A percentile compares a stretch with the other conserved stretches of the same genome.
Conservation (phyloP, 108 stramenopile genomes). For the Pseudonitzschia multistriata region DNA sequence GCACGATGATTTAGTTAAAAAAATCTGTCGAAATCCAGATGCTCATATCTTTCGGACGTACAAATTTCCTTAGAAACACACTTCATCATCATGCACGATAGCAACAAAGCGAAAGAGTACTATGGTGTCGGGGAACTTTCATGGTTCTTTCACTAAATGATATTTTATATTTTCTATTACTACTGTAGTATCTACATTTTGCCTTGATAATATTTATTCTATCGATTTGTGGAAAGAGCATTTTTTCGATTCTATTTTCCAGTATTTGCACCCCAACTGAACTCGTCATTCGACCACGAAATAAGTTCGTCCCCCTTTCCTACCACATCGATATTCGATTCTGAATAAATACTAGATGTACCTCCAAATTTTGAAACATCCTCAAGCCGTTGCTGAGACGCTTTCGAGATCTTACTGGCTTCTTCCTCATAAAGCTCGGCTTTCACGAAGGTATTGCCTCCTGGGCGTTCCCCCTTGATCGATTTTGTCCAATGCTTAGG, state of each 20-base stretch:
- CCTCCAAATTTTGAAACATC: conserved; percentile 19
- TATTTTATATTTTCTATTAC: too few species aligned
- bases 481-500: conserved; percentile 9
- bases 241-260: background rate
- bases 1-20: too few species aligned
- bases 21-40: too few species aligned
- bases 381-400: conserved; percentile 14
- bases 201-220: too few species aligned
- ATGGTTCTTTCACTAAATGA: too few species aligned
- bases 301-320: conserved; percentile 6
- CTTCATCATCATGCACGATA: too few species aligned
- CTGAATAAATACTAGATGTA: conserved; percentile 6
- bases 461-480: conserved; percentile 14
- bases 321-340: background rate
- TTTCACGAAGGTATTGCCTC: background rate
- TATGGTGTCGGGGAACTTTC: too few species aligned
- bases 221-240: background rate
- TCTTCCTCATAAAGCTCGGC: background rate
- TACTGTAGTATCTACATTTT: too few species aligned
- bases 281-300: conserved; percentile 4
- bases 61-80: too few species aligned
- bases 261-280: conserved; percentile 10
- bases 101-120: too few species aligned
- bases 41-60: too few species aligned
- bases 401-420: conserved; percentile 4